Evolutionary conservation across 2,329 filamentous ascomycete species (phyloP).

Genomic region (Sordariomycetes sp.): DNA sequence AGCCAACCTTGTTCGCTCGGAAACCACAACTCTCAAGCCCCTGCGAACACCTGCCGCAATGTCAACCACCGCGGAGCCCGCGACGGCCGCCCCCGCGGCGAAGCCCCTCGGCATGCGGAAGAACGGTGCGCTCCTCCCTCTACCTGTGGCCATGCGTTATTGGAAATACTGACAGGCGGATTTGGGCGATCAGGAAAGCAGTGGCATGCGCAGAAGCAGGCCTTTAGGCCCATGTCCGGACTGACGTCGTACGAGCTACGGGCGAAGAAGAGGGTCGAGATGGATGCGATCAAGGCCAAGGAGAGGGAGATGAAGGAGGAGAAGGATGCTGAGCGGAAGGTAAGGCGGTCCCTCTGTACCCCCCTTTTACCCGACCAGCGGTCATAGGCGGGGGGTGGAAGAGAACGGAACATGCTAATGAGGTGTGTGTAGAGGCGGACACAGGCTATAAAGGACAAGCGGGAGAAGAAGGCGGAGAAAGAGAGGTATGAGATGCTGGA

Average conservation of each 20-base stretch:
- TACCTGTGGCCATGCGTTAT: not conserved
- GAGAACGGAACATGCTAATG: not conserved
- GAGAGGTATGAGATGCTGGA: conserved; percentile 89
- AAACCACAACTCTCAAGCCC: not conserved
- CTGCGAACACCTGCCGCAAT: not conserved
- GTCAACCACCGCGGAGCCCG: conserved; percentile 14
- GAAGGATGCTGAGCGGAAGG: conserved; percentile 81
- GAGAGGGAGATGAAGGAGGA: conserved; percentile 95
- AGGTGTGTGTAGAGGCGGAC: conserved; percentile 51
- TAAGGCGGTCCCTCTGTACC: conserved; percentile 25
- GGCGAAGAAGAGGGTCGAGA: conserved; percentile 55
- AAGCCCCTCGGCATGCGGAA: conserved; percentile 60
- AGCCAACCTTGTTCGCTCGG: too few species aligned
- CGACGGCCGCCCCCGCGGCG: conserved; percentile 20
- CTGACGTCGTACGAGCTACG: conserved; percentile 72
- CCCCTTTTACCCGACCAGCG: not conserved
- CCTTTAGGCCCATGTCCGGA: conserved; percentile 74
- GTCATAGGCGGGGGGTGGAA: not conserved
- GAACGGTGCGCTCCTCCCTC: conserved; percentile 51
- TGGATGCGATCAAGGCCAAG: conserved; percentile 74
- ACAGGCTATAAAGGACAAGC: conserved; percentile 72
- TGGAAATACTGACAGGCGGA: not conserved
- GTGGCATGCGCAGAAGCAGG: conserved; percentile 76
- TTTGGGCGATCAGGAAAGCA: conserved; percentile 65
- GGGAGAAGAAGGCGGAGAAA: conserved; percentile 83